phyloP scores from a whole-genome alignment of 371 early-diverging fungal genomes.

The Lichtheimia ornata region DNA sequence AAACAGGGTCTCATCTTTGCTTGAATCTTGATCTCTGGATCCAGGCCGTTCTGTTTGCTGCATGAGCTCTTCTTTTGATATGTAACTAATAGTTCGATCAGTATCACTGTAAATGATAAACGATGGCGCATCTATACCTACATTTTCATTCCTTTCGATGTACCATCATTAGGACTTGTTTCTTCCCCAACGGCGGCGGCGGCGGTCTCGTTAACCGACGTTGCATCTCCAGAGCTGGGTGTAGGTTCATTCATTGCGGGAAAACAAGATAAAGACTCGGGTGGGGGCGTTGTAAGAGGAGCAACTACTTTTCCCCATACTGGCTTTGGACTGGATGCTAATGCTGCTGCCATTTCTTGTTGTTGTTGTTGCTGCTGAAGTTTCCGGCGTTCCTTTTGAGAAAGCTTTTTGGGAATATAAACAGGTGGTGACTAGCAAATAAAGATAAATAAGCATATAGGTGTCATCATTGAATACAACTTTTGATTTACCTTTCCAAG shows the following conservation, averaged over 20 bases:
- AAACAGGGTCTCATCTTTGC: conserved; percentile 11
- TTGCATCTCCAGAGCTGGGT: conserved; percentile 2
- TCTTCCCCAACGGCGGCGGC: no score
- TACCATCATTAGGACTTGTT: neutral
- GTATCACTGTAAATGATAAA: neutral
- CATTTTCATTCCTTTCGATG: conserved; percentile 41
- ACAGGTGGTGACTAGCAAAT: conserved; percentile 8
- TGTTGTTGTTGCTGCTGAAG: conserved; percentile 38
- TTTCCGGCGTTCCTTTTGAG: conserved; percentile 48
- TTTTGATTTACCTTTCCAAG: conserved; percentile 9
- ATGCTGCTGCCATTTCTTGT: conserved; percentile 14
- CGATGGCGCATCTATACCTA: conserved; percentile 14
- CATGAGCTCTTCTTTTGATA: conserved; percentile 22
- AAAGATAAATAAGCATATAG: no score
- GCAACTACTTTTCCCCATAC: conserved; percentile 43
- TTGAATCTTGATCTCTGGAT: neutral
- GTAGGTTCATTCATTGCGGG: neutral
- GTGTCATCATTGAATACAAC: neutral
- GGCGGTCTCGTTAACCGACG: neutral
- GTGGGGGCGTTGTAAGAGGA: conserved; percentile 4
- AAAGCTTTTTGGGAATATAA: conserved; percentile 35
- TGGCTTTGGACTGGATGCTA: conserved; percentile 23
- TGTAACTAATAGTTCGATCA: conserved; percentile 16
- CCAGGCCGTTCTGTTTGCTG: conserved; percentile 1
- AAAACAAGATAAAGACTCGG: neutral